These are phyloP conservation scores for Gynochthodes officinalis DNA, from an alignment of 257 asterid species.

Conservation along the genomic window DNA sequence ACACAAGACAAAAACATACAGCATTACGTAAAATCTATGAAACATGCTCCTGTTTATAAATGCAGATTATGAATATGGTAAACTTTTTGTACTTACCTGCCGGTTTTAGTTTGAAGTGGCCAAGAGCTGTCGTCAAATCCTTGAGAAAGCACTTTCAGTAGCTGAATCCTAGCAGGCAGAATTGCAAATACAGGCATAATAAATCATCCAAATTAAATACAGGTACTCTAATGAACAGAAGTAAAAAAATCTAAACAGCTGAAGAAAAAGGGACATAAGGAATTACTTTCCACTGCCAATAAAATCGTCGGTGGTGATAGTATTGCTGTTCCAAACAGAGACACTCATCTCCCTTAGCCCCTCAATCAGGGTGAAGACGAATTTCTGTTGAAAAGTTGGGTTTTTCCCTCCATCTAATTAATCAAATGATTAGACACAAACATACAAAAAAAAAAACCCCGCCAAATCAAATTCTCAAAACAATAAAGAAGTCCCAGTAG, in stretches of 20 bases:
- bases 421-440: not conserved
- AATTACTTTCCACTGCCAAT: conserved; percentile 88
- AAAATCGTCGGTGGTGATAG: conserved; percentile 66
- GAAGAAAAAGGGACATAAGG: not conserved
- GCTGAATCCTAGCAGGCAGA: conserved; percentile 53
- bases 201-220: not conserved
- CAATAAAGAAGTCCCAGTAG: not conserved
- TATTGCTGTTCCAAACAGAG: conserved; percentile 89
- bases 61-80: not conserved
- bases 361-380: conserved; percentile 75
- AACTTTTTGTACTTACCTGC: conserved; percentile 50
- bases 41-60: conserved; percentile 11
- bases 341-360: conserved; percentile 67
- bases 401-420: conserved; percentile 80
- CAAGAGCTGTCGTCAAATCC: conserved; percentile 79
- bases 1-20: not conserved
- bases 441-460: not conserved
- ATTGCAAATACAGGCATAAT: not conserved
- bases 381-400: conserved; percentile 96
- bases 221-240: not conserved
- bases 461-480: conserved; percentile 5
- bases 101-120: conserved; percentile 80
- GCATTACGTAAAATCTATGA: not conserved
- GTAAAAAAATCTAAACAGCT: not conserved
- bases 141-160: conserved; percentile 72